Base-by-base conservation (phyloP, 148 eudicot genomes). In the Gaultheria prostrata region DNA sequence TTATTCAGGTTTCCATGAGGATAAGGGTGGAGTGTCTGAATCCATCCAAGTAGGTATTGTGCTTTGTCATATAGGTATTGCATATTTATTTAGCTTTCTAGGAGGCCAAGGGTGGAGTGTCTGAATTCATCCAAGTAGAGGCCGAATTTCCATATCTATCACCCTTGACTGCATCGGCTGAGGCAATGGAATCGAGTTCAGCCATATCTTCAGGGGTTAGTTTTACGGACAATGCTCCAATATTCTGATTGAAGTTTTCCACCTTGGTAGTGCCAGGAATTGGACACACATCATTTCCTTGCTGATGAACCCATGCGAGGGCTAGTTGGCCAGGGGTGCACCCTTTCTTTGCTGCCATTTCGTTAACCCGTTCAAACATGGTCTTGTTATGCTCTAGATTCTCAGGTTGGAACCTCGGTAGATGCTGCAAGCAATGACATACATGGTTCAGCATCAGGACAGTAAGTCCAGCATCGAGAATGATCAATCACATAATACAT, bases 271-370 rank as follows among this genome's bases (percentile, higher is more conserved):
- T 83, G 33, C 85, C 80, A 11, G 85, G 85, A 45, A 83, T 83
- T 0, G 85, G 85, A 35, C 80, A 72, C 50, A 74, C 84, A 49
- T 82, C 79, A 2, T 69, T 56, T 1, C 84, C 84, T 39, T 82
- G 84, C 28, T 76, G 85, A 59, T 75, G 85, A 21, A 83, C 75
- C 85, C 85, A 83, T 59, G 85, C 85, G n/a, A 83, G 26, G 0
- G 85, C 85, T 18, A 83, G 80, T 54, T 83, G 85, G 43, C 74
- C 80, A 0, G 85, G 59, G 43, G 84, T 82, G 67, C 84, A 74
- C 28, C 84, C 84, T 32, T 82, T 82, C 51, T 46, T 75, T 12
- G 72, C 72, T 24, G 84, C 84, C 72, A 82, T 56, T 43, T 83
- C 80, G 6, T 46, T 83, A 14, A 83, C 63, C 30, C 76, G 24